Evolutionary conservation across 805 yeast genomes (phyloP).

Genomic region (Maudiozyma pseudohumilis): DNA sequence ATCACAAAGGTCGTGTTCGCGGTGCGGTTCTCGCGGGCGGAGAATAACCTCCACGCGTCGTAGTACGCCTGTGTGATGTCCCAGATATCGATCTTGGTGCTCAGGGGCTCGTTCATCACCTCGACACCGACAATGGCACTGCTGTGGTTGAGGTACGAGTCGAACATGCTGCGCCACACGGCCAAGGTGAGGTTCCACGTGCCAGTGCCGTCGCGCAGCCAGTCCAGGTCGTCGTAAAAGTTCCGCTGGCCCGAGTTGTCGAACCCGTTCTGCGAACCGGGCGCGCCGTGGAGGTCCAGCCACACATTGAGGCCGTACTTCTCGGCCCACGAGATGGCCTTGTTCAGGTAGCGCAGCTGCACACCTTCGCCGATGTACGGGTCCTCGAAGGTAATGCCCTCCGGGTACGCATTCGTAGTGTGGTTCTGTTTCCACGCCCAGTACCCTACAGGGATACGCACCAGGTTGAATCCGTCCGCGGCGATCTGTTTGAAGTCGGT

Average conservation of each 20-base stretch:
- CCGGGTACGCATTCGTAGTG: conserved; percentile 10
- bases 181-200: conserved; percentile 40
- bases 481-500: conserved; percentile 45
- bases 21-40: conserved; percentile 10
- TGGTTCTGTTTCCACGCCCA: conserved; percentile 54
- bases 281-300: conserved; percentile 73
- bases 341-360: conserved; percentile 52
- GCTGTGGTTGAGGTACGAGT: conserved; percentile 33
- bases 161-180: conserved; percentile 40
- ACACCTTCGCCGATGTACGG: conserved; percentile 51
- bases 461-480: conserved; percentile 50
- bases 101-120: conserved; percentile 61
- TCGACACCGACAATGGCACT: conserved; percentile 57
- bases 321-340: conserved; percentile 60
- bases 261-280: conserved; percentile 82
- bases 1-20: conserved; percentile 39
- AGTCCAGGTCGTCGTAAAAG: conserved; percentile 30
- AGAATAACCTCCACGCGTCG: conserved; percentile 25
- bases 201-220: conserved; percentile 35
- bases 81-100: conserved; percentile 37
- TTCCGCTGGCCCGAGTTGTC: conserved; percentile 68
- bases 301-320: conserved; percentile 52
- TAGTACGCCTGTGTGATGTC: conserved; percentile 28
- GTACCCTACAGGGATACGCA: conserved; percentile 72
- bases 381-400: conserved; percentile 32